A percentile compares a stretch with the other conserved stretches of the same genome.
Conservation (phyloP, 1,284 basidiomycete species). For the Ganoderma resinaceum region DNA sequence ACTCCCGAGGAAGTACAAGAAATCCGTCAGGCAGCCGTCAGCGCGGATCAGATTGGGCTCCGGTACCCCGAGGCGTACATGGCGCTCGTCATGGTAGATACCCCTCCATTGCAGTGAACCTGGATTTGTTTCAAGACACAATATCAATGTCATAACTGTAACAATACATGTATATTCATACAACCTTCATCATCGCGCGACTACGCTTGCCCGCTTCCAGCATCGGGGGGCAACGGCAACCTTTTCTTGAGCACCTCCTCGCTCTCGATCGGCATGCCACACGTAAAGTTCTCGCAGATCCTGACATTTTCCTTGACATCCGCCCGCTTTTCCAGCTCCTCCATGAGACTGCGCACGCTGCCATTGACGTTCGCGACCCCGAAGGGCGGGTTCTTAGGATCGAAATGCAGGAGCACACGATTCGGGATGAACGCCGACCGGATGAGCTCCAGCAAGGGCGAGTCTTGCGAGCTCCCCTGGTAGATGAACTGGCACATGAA, state of each 20-base stretch:
- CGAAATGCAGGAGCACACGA: slow-evolving; percentile 38
- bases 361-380: slow-evolving; percentile 35
- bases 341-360: slow-evolving; percentile 33
- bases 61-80: slow-evolving; percentile 30
- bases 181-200: background rate
- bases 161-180: background rate
- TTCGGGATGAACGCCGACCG: slow-evolving; percentile 36
- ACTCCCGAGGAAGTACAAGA: slow-evolving; percentile 42
- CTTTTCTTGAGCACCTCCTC: slow-evolving; percentile 29
- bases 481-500: slow-evolving; percentile 32
- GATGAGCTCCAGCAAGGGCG: slow-evolving; percentile 29
- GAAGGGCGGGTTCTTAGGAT: slow-evolving; percentile 32
- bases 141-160: background rate
- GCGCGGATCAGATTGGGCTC: slow-evolving; percentile 34
- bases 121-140: too few relatives aligned
- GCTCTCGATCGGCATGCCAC: slow-evolving; percentile 37
- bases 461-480: slow-evolving; percentile 18
- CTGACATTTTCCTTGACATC: slow-evolving; percentile 31
- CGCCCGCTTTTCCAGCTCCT: slow-evolving; percentile 17
- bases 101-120: slow-evolving; percentile 22
- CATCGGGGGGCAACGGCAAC: slow-evolving; percentile 1
- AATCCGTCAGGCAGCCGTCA: slow-evolving; percentile 41
- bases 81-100: slow-evolving; percentile 30
- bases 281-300: slow-evolving; percentile 39
- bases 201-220: background rate